Percentiles rank a stretch among this genome's conserved stretches.
Evolutionary conservation across 2,329 filamentous ascomycete species (phyloP).

Genomic region (Catunica adiposa): DNA sequence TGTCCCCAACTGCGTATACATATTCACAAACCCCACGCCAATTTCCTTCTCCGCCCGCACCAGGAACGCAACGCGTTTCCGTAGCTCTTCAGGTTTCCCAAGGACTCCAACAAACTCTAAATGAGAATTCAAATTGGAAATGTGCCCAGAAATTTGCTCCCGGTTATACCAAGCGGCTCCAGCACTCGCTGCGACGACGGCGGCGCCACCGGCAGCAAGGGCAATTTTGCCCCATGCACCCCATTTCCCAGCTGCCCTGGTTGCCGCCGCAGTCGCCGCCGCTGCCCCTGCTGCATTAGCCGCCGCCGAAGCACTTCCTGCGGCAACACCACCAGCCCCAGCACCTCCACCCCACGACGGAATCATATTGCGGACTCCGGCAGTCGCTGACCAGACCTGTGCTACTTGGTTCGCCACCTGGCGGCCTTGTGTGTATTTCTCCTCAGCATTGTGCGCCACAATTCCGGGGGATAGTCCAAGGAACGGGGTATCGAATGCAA

Average conservation of each 20-base stretch:
- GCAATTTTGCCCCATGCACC: constrained; percentile 72
- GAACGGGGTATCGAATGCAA: constrained; percentile 91
- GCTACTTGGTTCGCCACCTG: constrained; percentile 51
- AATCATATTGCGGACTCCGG: neutral
- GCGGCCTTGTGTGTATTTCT: constrained; percentile 60
- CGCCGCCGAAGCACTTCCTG: constrained; percentile 14
- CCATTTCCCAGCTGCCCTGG: constrained; percentile 35
- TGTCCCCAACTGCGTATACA: constrained; percentile 71
- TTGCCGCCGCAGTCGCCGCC: constrained; percentile 16
- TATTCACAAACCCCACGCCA: constrained; percentile 62
- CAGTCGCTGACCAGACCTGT: constrained; percentile 40
- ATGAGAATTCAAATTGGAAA: constrained; percentile 73
- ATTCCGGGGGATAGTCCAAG: constrained; percentile 67
- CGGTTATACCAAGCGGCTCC: constrained; percentile 76
- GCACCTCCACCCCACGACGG: neutral
- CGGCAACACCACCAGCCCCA: too few species aligned
- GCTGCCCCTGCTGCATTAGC: constrained; percentile 22
- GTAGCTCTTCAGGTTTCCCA: constrained; percentile 66
- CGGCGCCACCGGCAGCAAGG: constrained; percentile 70
- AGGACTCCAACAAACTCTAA: constrained; percentile 87
- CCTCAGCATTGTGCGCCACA: constrained; percentile 74
- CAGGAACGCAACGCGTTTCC: constrained; percentile 53
- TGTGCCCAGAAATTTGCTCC: constrained; percentile 60
- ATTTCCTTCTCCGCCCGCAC: constrained; percentile 47
- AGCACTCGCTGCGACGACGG: constrained; percentile 63